Base-by-base conservation (phyloP, 139 green algal genomes). In the Edaphochlamys debaryana region DNA sequence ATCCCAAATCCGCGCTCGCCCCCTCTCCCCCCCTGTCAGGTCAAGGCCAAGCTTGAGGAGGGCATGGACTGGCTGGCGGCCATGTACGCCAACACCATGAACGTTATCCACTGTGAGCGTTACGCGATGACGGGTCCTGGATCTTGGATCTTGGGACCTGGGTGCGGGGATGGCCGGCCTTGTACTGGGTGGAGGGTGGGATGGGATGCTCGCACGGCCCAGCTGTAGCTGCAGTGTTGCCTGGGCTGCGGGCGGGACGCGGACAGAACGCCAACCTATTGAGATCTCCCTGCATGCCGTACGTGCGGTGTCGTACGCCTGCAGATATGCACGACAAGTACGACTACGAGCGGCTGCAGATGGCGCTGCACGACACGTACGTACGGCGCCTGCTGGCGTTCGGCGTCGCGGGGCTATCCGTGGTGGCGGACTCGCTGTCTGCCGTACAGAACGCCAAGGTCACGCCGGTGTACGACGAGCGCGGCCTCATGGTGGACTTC, bases 271-370 rank as follows among this genome's bases (percentile, higher is more conserved):
- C n/a, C n/a, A n/a, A n/a, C n/a, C n/a, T n/a, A n/a, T n/a, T n/a
- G n/a, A n/a, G n/a, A n/a, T n/a, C n/a, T n/a, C n/a, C n/a, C n/a
- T n/a, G n/a, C n/a, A n/a, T n/a, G n/a, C n/a, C n/a, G n/a, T n/a
- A n/a, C n/a, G n/a, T n/a, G n/a, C n/a, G n/a, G n/a, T n/a, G n/a
- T n/a, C n/a, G n/a, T n/a, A n/a, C n/a, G n/a, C n/a, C n/a, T n/a
- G n/a, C n/a, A n/a, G n/a, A n/a, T n/a, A n/a, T 92, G 86, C 90
- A 94, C 85, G 92, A 96, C 88, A 92, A 92, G 89, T 95, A 94
- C 82, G 81, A 92, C 87, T 96, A 96, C 80, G 93, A 96, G 90
- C 75, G 82, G 15, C 13, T 94, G 9, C 80, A 94, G 87, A 95
- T 95, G 90, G 91, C 93, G 50, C 87, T 96, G 82, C 92, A 95